Conservation (phyloP, 345 rosid species). For the Corymbia maculata region DNA sequence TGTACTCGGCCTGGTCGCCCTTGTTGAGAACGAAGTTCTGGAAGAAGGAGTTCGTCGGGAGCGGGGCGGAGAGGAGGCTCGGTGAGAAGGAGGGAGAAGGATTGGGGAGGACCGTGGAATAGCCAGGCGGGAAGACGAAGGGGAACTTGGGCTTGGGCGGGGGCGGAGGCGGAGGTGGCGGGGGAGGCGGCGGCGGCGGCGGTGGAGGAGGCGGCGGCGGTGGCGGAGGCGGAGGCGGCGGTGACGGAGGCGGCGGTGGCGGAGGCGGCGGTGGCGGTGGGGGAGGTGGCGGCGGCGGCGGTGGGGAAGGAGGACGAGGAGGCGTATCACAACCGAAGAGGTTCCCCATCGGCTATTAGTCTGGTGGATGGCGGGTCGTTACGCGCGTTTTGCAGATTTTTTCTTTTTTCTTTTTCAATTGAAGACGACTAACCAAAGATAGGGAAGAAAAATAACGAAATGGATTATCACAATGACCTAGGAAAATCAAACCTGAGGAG, state of each 20-base stretch:
- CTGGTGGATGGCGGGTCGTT: background rate
- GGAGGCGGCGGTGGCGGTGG: too few relatives aligned
- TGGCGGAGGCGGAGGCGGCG: too few relatives aligned
- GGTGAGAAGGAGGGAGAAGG: conserved; percentile 71
- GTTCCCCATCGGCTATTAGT: background rate
- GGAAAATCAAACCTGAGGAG: background rate
- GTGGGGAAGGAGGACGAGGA: too few relatives aligned
- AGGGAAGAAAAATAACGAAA: background rate
- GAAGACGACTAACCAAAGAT: background rate
- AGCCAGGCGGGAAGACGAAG: conserved; percentile 47
- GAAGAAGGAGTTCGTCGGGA: conserved; percentile 85
- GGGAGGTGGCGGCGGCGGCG: too few relatives aligned
- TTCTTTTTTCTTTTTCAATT: background rate
- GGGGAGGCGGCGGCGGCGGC: too few relatives aligned
- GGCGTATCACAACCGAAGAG: too few relatives aligned
- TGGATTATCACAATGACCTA: background rate
- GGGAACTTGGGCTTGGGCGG: conserved; percentile 4
- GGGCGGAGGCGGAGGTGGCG: too few relatives aligned
- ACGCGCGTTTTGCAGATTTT: conserved; percentile 9
- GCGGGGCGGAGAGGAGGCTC: conserved; percentile 47
- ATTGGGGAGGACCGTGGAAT: conserved; percentile 59
- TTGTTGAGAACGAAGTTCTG: conserved; percentile 79
- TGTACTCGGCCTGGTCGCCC: conserved; percentile 78
- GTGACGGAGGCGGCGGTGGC: too few relatives aligned
- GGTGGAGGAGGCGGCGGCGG: too few relatives aligned